phyloP scores from a whole-genome alignment of 352 stramenopile species.

The Phytopythium litorale region DNA sequence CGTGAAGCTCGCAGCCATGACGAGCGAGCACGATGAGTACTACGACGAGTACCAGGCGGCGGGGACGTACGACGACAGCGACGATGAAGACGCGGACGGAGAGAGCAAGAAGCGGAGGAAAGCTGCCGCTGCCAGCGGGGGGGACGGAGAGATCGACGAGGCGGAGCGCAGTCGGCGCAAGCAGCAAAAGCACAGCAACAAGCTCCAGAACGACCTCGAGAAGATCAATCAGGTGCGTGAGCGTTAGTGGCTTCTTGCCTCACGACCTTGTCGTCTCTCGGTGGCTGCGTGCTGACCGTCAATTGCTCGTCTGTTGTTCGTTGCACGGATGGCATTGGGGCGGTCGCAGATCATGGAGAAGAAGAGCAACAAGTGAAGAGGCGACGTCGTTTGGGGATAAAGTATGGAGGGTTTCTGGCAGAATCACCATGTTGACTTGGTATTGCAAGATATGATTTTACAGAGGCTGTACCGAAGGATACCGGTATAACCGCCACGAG shows the following conservation, averaged over 20 bases:
- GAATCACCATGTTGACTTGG: background rate
- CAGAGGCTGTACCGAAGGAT: background rate
- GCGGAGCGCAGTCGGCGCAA: constrained; percentile 39
- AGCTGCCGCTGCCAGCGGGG: constrained; percentile 5
- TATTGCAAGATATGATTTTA: background rate
- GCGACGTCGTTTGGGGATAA: constrained; percentile 1
- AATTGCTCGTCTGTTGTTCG: background rate
- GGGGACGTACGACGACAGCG: constrained; percentile 46
- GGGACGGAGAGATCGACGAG: constrained; percentile 11
- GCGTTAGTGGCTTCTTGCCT: background rate
- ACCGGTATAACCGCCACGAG: background rate
- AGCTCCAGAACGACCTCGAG: constrained; percentile 60
- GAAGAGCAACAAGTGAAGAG: constrained; percentile 2
- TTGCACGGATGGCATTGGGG: background rate
- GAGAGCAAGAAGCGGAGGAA: constrained; percentile 28
- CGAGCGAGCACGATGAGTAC: constrained; percentile 65
- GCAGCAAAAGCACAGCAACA: constrained; percentile 66
- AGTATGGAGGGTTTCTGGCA: background rate
- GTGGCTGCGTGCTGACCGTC: background rate
- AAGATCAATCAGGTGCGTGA: constrained; percentile 68
- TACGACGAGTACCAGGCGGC: constrained; percentile 50
- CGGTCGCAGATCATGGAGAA: constrained; percentile 27
- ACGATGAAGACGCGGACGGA: constrained; percentile 47
- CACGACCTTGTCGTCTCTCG: background rate
- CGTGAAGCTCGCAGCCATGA: constrained; percentile 25